Evolutionary conservation across 164 flowering plant species (phyloP).

Genomic region (Vitis riparia): DNA sequence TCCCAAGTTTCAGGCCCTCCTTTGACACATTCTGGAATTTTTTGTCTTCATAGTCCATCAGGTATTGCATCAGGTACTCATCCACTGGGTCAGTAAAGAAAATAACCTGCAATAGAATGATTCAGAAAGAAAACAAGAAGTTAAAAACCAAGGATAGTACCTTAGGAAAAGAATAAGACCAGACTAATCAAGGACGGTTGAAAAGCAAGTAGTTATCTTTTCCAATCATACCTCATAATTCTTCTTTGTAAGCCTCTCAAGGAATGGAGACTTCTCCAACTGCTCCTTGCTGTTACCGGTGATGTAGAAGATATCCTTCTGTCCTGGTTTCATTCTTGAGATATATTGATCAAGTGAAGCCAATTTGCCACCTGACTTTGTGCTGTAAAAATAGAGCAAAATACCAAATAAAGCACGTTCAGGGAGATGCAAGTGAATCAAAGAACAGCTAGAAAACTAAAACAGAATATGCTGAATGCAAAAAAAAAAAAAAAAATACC

Average conservation of each 20-base stretch:
- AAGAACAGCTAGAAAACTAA: neutral
- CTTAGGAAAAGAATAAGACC: neutral
- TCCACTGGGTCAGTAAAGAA: slow-evolving; percentile 99
- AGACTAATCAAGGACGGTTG: neutral
- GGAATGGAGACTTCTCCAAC: slow-evolving; percentile 95
- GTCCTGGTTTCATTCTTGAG: slow-evolving; percentile 90
- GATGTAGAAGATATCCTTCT: slow-evolving; percentile 93
- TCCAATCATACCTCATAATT: slow-evolving; percentile 65
- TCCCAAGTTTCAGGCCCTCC: slow-evolving; percentile 91
- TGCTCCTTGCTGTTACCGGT: slow-evolving; percentile 95
- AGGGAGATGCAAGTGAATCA: neutral
- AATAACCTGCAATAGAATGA: slow-evolving; percentile 62
- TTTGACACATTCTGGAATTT: slow-evolving; percentile 96
- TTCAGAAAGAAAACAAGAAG: neutral
- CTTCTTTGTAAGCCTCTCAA: slow-evolving; percentile 91
- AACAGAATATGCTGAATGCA: neutral
- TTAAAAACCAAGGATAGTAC: neutral
- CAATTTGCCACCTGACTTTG: slow-evolving; percentile 84
- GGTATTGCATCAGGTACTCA: slow-evolving; percentile 93
- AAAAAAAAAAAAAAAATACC: slow-evolving; percentile 33
- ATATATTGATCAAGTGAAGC: slow-evolving; percentile 92
- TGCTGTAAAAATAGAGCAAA: slow-evolving; percentile 38
- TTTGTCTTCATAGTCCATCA: slow-evolving; percentile 96
- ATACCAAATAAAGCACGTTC: neutral
- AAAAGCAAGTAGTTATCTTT: neutral